phyloP scores from a whole-genome alignment of 805 yeast genomes.

The Hanseniaspora lindneri region DNA sequence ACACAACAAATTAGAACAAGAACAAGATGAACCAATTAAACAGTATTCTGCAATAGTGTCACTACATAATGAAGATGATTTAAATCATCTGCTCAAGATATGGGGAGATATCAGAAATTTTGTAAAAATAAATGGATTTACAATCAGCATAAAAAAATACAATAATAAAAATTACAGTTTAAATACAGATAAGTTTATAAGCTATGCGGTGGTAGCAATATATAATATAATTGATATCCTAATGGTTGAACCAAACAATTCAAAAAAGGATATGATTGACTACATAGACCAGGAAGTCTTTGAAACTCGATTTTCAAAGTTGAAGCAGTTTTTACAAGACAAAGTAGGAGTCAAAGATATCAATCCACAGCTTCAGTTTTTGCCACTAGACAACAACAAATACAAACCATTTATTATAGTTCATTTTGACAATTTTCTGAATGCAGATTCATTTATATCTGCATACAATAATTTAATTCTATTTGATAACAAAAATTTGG shows the following conservation, averaged over 20 bases:
- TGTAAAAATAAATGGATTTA: constrained; percentile 21
- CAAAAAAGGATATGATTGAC: constrained; percentile 42
- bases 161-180: constrained; percentile 40
- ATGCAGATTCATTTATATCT: constrained; percentile 60
- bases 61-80: constrained; percentile 46
- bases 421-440: constrained; percentile 49
- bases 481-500: constrained; percentile 53
- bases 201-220: constrained; percentile 18
- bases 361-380: constrained; percentile 31
- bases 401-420: constrained; percentile 59
- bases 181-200: background rate
- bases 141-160: constrained; percentile 50
- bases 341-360: constrained; percentile 6
- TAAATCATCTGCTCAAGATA: constrained; percentile 53
- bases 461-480: constrained; percentile 51
- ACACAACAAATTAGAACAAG: constrained; percentile 54
- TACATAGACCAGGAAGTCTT: constrained; percentile 59
- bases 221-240: constrained; percentile 10
- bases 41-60: constrained; percentile 4
- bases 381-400: constrained; percentile 28
- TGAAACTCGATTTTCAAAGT: constrained; percentile 34
- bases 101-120: constrained; percentile 37
- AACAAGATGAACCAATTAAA: constrained; percentile 49
- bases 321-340: background rate
- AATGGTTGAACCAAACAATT: constrained; percentile 16